Percentiles rank a stretch among this genome's conserved stretches.
Conservation (phyloP, 495 filamentous ascomycete species). For the Daldinia loculata region DNA sequence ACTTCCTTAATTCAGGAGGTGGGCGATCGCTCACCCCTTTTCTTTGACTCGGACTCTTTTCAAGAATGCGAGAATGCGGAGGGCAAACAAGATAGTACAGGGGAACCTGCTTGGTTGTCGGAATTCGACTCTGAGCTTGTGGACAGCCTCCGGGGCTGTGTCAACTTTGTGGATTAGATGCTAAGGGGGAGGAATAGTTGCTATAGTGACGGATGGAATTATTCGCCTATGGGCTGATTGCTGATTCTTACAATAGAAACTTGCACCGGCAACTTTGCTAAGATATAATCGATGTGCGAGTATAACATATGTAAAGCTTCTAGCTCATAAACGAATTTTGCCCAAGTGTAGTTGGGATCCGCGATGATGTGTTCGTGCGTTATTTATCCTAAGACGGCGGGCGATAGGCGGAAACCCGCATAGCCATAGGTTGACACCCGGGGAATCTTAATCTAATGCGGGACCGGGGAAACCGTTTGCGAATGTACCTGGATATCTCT, state of each 20-base stretch:
- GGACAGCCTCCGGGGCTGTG: conserved; percentile 57
- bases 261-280: neutral
- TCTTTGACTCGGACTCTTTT: conserved; percentile 23
- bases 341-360: neutral
- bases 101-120: conserved; percentile 57
- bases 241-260: neutral
- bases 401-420: too few relatives aligned
- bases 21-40: conserved; percentile 13
- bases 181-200: neutral
- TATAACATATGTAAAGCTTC: neutral
- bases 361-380: too few relatives aligned
- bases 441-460: too few relatives aligned
- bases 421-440: too few relatives aligned
- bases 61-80: conserved; percentile 16
- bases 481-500: too few relatives aligned
- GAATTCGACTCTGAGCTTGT: conserved; percentile 59
- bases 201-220: neutral
- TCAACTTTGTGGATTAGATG: conserved; percentile 56
- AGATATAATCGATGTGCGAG: neutral
- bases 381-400: too few relatives aligned
- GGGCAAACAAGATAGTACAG: neutral
- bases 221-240: neutral
- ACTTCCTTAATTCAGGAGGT: neutral
- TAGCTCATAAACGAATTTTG: neutral
- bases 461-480: too few relatives aligned